phyloP scores from a whole-genome alignment of 2,329 filamentous ascomycete species.

The Colletotrichum kahawae region DNA sequence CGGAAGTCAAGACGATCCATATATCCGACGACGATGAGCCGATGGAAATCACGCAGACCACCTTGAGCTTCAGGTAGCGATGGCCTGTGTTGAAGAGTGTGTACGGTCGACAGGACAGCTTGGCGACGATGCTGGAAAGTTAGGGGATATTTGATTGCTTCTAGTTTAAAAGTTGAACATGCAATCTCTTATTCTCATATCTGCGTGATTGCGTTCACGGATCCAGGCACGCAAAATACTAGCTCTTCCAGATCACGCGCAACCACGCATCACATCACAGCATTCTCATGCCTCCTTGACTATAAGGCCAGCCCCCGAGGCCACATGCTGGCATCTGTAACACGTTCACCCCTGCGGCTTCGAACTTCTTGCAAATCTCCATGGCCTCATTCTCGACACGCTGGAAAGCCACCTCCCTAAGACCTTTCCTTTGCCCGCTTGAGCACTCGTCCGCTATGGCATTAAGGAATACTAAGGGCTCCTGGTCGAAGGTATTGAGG shows the following conservation, averaged over 20 bases:
- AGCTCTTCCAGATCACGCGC: not conserved
- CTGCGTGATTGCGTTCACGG: not conserved
- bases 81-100: not conserved
- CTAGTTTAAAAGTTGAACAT: not conserved
- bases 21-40: not conserved
- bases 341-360: not conserved
- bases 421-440: not conserved
- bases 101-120: not conserved
- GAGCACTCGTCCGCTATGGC: not conserved
- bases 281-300: not conserved
- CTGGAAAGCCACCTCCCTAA: not conserved
- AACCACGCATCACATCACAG: not conserved
- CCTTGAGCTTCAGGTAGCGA: not conserved
- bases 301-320: not conserved
- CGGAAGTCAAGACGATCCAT: not conserved
- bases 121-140: not conserved
- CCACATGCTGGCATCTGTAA: not conserved
- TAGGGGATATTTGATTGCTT: not conserved
- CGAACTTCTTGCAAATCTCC: not conserved
- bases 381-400: fast-evolving
- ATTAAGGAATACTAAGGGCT: not conserved
- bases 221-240: fast-evolving
- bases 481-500: not conserved
- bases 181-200: not conserved
- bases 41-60: not conserved